Percentiles rank a stretch among this genome's conserved stretches.
These are phyloP conservation scores for Bipolaris victoriae DNA, from an alignment of 2,329 filamentous ascomycete species.

Conservation along the genomic window DNA sequence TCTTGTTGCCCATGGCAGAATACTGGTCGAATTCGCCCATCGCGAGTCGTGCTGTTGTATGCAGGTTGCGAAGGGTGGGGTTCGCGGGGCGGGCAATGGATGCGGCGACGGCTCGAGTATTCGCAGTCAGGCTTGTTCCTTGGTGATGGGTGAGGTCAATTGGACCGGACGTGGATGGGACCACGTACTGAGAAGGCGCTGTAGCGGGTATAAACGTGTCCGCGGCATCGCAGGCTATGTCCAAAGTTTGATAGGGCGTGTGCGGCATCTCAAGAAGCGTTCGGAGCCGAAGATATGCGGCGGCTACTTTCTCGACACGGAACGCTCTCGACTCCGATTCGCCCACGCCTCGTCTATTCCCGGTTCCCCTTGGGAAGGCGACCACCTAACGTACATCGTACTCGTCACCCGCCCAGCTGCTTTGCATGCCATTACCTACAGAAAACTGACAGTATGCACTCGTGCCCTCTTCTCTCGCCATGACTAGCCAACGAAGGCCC, in stretches of 20 bases:
- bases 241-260: slow-evolving; percentile 15
- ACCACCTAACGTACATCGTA: neutral
- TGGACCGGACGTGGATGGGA: slow-evolving; percentile 24
- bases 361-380: neutral
- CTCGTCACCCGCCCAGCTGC: neutral
- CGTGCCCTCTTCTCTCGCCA: neutral
- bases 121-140: slow-evolving; percentile 22
- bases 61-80: slow-evolving; percentile 18
- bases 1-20: slow-evolving; percentile 37
- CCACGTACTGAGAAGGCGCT: slow-evolving; percentile 42
- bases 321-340: slow-evolving; percentile 2
- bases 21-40: slow-evolving; percentile 44
- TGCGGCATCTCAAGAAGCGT: slow-evolving; percentile 21
- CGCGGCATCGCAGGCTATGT: slow-evolving; percentile 33
- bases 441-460: neutral
- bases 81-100: slow-evolving; percentile 16
- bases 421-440: slow-evolving; percentile 3
- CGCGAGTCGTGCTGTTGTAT: slow-evolving; percentile 22
- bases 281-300: slow-evolving; percentile 9
- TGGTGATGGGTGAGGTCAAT: slow-evolving; percentile 39
- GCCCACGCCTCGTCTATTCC: neutral
- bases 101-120: slow-evolving; percentile 12
- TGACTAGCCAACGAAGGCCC: neutral
- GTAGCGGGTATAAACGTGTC: slow-evolving; percentile 23
- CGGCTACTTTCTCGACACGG: neutral